These are phyloP conservation scores for Trichosanthes cucumerina DNA, from an alignment of 306 rosid species.

Conservation along the genomic window DNA sequence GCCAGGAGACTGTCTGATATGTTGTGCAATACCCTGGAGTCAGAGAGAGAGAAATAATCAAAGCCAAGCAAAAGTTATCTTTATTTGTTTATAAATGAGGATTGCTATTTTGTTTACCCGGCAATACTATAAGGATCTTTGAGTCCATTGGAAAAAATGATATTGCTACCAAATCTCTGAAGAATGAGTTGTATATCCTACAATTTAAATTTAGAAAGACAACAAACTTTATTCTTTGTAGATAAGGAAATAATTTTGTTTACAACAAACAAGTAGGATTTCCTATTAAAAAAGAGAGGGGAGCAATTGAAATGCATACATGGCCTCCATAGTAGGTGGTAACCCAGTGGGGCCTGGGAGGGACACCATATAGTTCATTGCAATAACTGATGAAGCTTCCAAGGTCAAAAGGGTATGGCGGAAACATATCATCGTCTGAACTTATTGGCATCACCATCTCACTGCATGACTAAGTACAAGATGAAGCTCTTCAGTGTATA, in stretches of 20 bases:
- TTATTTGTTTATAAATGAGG: not conserved
- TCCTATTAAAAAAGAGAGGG: not conserved
- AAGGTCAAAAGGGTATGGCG: constrained; percentile 13
- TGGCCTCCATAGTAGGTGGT: constrained; percentile 60
- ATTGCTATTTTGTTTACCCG: constrained; percentile 26
- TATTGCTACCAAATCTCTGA: constrained; percentile 45
- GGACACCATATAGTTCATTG: constrained; percentile 28
- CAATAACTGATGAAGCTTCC: constrained; percentile 13
- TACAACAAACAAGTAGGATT: not conserved
- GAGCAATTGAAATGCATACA: constrained; percentile 23
- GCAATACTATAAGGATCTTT: constrained; percentile 52
- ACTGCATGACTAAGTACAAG: constrained; percentile 31
- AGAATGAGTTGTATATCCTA: constrained; percentile 46
- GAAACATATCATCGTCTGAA: constrained; percentile 29
- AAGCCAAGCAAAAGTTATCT: not conserved
- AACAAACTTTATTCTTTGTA: not conserved
- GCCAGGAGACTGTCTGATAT: constrained; percentile 39
- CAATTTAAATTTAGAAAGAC: not conserved
- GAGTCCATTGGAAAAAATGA: constrained; percentile 65
- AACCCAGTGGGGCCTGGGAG: constrained; percentile 54
- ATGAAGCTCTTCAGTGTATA: not conserved
- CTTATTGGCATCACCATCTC: constrained; percentile 33
- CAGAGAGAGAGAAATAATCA: not conserved
- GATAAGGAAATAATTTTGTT: not conserved
- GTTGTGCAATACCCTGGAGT: constrained; percentile 32